These are phyloP conservation scores for Mucor circinelloides DNA, from an alignment of 371 early-diverging fungal genomes.

Conservation along the genomic window DNA sequence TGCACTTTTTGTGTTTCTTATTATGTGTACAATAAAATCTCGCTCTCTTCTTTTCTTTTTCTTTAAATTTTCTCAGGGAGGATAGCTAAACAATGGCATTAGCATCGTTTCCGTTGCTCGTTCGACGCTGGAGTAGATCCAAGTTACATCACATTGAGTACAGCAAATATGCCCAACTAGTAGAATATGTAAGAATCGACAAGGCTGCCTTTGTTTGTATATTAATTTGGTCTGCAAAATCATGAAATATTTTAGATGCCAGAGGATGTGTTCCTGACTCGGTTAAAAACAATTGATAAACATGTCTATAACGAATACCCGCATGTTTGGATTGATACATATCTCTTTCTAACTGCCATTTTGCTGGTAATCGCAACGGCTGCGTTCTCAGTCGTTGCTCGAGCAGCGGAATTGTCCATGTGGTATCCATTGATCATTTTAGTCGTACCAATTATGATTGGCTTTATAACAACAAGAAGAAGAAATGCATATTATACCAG, in stretches of 20 bases:
- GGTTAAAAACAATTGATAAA: conserved; percentile 25
- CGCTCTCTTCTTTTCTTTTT: not conserved
- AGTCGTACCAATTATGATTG: conserved; percentile 32
- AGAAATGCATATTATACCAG: conserved; percentile 28
- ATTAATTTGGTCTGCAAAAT: not conserved
- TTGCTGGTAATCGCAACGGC: conserved; percentile 38
- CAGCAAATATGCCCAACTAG: conserved; percentile 21
- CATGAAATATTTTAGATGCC: conserved; percentile 28
- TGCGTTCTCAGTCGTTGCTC: conserved; percentile 36
- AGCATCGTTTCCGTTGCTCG: conserved; percentile 25
- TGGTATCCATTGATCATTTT: conserved; percentile 44
- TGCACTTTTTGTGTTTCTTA: conserved; percentile 1
- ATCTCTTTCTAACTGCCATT: conserved; percentile 35
- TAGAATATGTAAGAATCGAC: conserved; percentile 24
- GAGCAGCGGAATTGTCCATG: conserved; percentile 29
- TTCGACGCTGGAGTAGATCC: conserved; percentile 25
- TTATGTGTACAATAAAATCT: not conserved
- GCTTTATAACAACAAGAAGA: conserved; percentile 38
- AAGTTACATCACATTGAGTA: conserved; percentile 16
- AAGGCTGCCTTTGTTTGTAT: not conserved
- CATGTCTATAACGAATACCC: conserved; percentile 33
- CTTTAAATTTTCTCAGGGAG: not conserved
- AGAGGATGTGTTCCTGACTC: conserved; percentile 28
- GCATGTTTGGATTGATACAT: conserved; percentile 38
- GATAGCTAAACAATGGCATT: conserved; percentile 11